Evolutionary conservation across 1,284 basidiomycete species (phyloP).

Genomic region (Irpex sp.): DNA sequence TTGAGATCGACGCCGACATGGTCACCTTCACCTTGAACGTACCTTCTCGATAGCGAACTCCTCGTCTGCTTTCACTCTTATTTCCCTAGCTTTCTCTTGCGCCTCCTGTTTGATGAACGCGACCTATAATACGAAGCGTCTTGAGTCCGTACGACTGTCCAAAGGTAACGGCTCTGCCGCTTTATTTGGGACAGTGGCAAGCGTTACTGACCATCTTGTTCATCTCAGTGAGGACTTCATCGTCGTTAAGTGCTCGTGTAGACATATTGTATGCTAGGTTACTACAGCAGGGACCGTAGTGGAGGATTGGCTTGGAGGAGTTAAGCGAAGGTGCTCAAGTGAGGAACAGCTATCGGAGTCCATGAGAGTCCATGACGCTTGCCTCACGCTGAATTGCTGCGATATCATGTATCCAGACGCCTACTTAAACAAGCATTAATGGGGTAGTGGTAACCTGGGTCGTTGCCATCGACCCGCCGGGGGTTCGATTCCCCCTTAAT

Average conservation of each 20-base stretch:
- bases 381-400: neutral
- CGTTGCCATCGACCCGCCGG: slow-evolving; percentile 56
- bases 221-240: slow-evolving; percentile 96
- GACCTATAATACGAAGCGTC: slow-evolving; percentile 49
- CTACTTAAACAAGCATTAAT: slow-evolving; percentile 12
- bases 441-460: slow-evolving; percentile 18
- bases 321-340: neutral
- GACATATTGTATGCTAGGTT: slow-evolving; percentile 37
- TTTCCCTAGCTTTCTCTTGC: slow-evolving; percentile 93
- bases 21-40: slow-evolving; percentile 4
- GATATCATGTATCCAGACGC: neutral
- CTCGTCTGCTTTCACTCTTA: slow-evolving; percentile 94
- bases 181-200: neutral
- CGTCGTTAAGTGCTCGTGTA: slow-evolving; percentile 82
- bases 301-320: neutral
- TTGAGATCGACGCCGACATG: neutral
- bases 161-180: neutral
- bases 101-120: slow-evolving; percentile 98
- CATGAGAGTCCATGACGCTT: neutral
- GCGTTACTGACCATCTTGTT: slow-evolving; percentile 88
- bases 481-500: slow-evolving; percentile 70
- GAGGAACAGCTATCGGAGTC: neutral
- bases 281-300: neutral
- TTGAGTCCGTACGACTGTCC: slow-evolving; percentile 3
- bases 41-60: slow-evolving; percentile 98